These are phyloP conservation scores for Poronia punctata DNA, from an alignment of 495 filamentous ascomycete species.

Conservation along the genomic window DNA sequence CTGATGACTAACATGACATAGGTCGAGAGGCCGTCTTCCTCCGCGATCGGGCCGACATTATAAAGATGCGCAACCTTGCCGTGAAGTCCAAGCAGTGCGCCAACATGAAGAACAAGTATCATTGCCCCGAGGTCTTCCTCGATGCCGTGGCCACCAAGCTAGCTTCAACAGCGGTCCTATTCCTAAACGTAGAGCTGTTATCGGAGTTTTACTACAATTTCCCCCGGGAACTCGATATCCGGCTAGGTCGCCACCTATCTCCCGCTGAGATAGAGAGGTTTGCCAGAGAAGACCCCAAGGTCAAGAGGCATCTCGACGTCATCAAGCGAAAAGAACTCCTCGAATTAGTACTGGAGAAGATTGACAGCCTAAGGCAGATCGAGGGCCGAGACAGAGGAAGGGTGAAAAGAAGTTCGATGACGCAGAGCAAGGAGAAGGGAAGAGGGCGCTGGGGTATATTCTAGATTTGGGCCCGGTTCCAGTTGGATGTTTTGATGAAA, in stretches of 20 bases:
- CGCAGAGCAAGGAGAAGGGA: constrained; percentile 19
- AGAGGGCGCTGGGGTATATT: constrained; percentile 30
- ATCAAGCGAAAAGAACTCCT: constrained; percentile 87
- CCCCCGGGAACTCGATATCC: constrained; percentile 80
- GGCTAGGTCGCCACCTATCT: constrained; percentile 76
- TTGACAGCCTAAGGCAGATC: constrained; percentile 75
- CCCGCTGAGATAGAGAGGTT: constrained; percentile 79
- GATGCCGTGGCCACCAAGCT: constrained; percentile 95
- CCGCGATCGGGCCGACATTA: constrained; percentile 76
- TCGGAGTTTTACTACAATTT: constrained; percentile 98
- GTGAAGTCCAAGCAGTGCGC: constrained; percentile 83
- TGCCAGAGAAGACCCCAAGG: constrained; percentile 84
- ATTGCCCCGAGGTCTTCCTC: constrained; percentile 95
- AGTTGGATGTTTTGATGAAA: constrained; percentile 1
- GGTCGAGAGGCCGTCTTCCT: constrained; percentile 91
- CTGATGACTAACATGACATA: constrained; percentile 34
- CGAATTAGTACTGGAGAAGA: constrained; percentile 87
- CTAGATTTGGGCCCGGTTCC: constrained; percentile 1
- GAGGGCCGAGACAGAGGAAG: constrained; percentile 43
- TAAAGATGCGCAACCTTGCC: constrained; percentile 82
- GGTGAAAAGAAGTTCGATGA: constrained; percentile 10
- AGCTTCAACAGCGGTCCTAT: constrained; percentile 87
- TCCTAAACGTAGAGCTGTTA: constrained; percentile 94
- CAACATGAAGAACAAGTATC: constrained; percentile 77
- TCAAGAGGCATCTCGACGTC: constrained; percentile 81